Conservation (phyloP, 768 basidiomycete genomes). For the Candolleomyces eurysporus region DNA sequence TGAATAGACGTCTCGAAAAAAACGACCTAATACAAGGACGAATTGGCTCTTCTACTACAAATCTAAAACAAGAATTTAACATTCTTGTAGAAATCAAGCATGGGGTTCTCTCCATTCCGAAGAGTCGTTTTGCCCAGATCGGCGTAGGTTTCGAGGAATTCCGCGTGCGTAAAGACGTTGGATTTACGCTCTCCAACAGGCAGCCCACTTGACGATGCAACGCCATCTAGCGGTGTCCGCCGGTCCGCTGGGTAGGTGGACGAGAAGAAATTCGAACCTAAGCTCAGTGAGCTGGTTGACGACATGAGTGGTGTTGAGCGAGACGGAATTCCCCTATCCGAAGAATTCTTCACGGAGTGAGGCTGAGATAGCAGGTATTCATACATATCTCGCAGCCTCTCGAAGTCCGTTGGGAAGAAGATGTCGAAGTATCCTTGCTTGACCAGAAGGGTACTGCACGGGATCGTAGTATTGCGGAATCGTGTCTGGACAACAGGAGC, state of each 20-base stretch:
- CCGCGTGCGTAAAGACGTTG: slow-evolving; percentile 81
- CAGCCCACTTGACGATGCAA: slow-evolving; percentile 70
- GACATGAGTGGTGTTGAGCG: slow-evolving; percentile 53
- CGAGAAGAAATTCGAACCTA: slow-evolving; percentile 70
- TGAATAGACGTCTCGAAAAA: not conserved
- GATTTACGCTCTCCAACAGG: slow-evolving; percentile 81
- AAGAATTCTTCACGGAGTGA: slow-evolving; percentile 15
- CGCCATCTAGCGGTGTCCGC: slow-evolving; percentile 65
- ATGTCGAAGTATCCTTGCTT: slow-evolving; percentile 97
- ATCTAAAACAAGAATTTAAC: slow-evolving; percentile 85
- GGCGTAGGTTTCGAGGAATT: slow-evolving; percentile 87
- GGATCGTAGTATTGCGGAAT: slow-evolving; percentile 79
- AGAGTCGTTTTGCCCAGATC: slow-evolving; percentile 69
- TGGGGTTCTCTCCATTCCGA: slow-evolving; percentile 82
- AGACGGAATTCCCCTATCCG: slow-evolving; percentile 25
- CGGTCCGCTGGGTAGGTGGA: slow-evolving; percentile 57
- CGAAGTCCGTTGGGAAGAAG: slow-evolving; percentile 95
- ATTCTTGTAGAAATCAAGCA: slow-evolving; percentile 89
- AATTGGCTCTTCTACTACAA: no score
- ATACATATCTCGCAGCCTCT: slow-evolving; percentile 84
- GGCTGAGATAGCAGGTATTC: slow-evolving; percentile 75
- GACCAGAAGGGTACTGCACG: slow-evolving; percentile 88
- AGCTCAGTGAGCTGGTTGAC: slow-evolving; percentile 44
- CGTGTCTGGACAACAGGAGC: slow-evolving; percentile 97
- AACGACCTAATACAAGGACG: no score